Conservation (phyloP, 106 monocot species). For the Triglochin maritima region DNA sequence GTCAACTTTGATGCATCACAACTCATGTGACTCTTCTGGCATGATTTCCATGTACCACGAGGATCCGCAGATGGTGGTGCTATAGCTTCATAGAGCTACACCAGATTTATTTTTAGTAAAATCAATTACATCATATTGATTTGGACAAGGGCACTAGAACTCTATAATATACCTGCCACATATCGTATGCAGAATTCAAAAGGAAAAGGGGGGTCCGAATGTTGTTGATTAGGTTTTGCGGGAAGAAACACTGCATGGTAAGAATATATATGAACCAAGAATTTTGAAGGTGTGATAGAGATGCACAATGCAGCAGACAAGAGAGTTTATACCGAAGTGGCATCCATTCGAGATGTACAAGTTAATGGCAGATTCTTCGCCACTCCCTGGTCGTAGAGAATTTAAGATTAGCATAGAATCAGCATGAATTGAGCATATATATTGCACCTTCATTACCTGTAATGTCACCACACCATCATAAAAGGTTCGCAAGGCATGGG, state of each 20-base stretch:
- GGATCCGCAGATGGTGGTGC: constrained; percentile 44
- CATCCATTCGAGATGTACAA: constrained; percentile 74
- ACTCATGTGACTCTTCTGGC: constrained; percentile 35
- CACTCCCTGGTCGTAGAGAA: constrained; percentile 25
- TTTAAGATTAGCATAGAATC: too few species aligned
- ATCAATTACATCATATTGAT: neutral
- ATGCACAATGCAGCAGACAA: too few species aligned
- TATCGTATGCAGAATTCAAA: constrained; percentile 87
- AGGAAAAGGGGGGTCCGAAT: constrained; percentile 78
- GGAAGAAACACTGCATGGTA: constrained; percentile 85
- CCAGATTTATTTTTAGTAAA: too few species aligned
- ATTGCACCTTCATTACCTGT: constrained; percentile 33
- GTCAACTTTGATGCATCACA: constrained; percentile 47
- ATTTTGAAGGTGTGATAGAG: too few species aligned
- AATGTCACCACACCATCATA: constrained; percentile 65
- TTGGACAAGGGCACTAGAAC: neutral
- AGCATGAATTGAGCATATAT: too few species aligned
- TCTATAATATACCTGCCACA: constrained; percentile 68
- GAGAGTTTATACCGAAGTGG: constrained; percentile 41
- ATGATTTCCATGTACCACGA: constrained; percentile 40
- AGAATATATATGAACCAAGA: too few species aligned
- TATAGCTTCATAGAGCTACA: constrained; percentile 51
- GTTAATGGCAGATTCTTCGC: constrained; percentile 47
- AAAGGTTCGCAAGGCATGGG: constrained; percentile 49
- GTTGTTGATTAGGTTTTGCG: constrained; percentile 53